These are phyloP conservation scores for Calonectria multiphialidica DNA, from an alignment of 2,329 filamentous ascomycete species.

Conservation along the genomic window DNA sequence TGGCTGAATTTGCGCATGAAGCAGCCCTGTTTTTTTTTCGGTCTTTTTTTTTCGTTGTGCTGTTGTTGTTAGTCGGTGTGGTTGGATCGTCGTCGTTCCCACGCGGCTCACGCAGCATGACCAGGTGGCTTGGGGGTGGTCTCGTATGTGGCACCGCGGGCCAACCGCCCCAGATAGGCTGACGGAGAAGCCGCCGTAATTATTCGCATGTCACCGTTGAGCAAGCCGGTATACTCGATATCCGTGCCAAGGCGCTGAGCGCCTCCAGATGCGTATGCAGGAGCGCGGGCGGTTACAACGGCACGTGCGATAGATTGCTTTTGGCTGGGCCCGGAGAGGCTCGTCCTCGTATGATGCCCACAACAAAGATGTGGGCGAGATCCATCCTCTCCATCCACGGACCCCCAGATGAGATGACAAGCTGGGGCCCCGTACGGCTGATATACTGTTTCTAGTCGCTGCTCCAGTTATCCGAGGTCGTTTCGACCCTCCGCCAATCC, in stretches of 20 bases:
- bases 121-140: not conserved
- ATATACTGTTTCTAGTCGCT: slow-evolving; percentile 24
- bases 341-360: slow-evolving; percentile 26
- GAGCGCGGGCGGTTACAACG: slow-evolving; percentile 10
- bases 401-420: slow-evolving; percentile 6
- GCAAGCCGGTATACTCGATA: too few relatives aligned
- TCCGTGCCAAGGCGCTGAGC: not conserved
- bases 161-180: not conserved
- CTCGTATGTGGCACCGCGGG: not conserved
- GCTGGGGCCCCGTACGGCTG: slow-evolving; percentile 31
- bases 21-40: not conserved
- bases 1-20: not conserved
- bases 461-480: slow-evolving; percentile 25
- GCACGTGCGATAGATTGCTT: slow-evolving; percentile 6
- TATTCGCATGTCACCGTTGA: not conserved
- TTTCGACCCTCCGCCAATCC: slow-evolving; percentile 28
- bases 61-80: not conserved
- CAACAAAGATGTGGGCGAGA: not conserved
- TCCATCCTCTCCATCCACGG: slow-evolving; percentile 11
- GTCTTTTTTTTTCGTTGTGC: not conserved
- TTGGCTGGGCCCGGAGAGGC: not conserved
- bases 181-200: not conserved
- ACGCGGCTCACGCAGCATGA: not conserved
- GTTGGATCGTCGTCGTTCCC: not conserved
- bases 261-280: not conserved